Percentiles rank a stretch among this genome's conserved stretches.
phyloP scores from a whole-genome alignment of 2,329 filamentous ascomycete genomes.

The Monosporascus sp. region DNA sequence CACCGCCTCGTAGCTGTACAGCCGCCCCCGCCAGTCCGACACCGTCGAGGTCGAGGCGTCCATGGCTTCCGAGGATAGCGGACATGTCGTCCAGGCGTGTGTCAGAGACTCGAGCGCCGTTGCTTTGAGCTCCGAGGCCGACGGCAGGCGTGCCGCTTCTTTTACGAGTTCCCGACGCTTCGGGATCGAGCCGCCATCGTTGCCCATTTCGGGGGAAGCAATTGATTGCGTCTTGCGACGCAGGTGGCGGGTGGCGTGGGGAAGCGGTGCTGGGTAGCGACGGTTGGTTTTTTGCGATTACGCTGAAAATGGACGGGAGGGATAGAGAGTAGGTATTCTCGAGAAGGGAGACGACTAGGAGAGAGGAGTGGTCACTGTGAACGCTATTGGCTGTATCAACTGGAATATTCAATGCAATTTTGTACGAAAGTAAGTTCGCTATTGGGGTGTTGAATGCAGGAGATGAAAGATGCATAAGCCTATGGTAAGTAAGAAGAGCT shows the following conservation, averaged over 20 bases:
- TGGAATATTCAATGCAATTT: constrained; percentile 7
- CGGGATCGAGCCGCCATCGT: constrained; percentile 95
- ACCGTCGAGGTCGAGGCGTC: constrained; percentile 62
- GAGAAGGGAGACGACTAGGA: no score
- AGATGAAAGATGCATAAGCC: background rate
- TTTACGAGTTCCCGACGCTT: constrained; percentile 95
- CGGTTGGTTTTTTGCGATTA: no score
- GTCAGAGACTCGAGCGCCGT: constrained; percentile 77
- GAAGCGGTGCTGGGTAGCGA: no score
- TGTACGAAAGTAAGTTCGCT: background rate
- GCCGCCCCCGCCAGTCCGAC: constrained; percentile 73
- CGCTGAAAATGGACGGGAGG: no score
- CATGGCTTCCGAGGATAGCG: constrained; percentile 74
- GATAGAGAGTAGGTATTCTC: no score
- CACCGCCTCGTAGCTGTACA: constrained; percentile 94
- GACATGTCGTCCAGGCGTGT: constrained; percentile 83
- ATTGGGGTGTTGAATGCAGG: background rate
- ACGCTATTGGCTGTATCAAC: background rate
- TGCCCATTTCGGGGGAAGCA: constrained; percentile 63
- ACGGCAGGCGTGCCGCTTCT: constrained; percentile 77
- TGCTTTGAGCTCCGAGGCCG: constrained; percentile 82
- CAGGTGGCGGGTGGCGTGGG: no score
- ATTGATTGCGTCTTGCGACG: no score
- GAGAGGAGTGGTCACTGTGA: constrained; percentile 8
- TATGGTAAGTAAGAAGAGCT: no score